phyloP scores from a whole-genome alignment of 2,329 filamentous ascomycete species.

The Aspergillus terreus region DNA sequence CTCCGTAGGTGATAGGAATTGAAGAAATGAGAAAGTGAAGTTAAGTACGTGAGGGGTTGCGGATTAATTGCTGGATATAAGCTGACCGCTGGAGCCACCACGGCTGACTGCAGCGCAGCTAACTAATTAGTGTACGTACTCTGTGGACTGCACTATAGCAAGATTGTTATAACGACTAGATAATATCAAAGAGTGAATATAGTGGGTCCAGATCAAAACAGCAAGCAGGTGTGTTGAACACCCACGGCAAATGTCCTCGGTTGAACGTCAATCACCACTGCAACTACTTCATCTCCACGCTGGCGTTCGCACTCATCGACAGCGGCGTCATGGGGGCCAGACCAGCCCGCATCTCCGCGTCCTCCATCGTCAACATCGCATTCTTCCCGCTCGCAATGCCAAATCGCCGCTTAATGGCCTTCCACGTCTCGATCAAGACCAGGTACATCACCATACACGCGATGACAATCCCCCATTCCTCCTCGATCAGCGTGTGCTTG shows the following conservation, averaged over 20 bases:
- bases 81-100: background rate
- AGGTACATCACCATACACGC: constrained; percentile 59
- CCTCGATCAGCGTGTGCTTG: constrained; percentile 60
- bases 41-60: too few relatives aligned
- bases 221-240: constrained; percentile 15
- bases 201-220: constrained; percentile 7
- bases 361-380: constrained; percentile 25
- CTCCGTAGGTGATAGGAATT: background rate
- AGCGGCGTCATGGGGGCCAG: constrained; percentile 16
- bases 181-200: background rate
- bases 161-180: background rate
- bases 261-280: too few relatives aligned
- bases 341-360: constrained; percentile 31
- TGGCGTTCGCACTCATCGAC: constrained; percentile 24
- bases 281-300: constrained; percentile 19
- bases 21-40: background rate
- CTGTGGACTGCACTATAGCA: background rate
- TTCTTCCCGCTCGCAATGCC: constrained; percentile 33
- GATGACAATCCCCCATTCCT: constrained; percentile 68
- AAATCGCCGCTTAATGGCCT: constrained; percentile 56
- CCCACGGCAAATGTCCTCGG: background rate
- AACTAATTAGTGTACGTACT: background rate
- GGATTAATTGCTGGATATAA: background rate
- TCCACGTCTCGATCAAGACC: constrained; percentile 60
- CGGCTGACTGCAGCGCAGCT: background rate